A percentile compares a stretch with the other conserved stretches of the same genome.
phyloP scores from a whole-genome alignment of 1,284 basidiomycete genomes.

The Rhodotorula sp. region DNA sequence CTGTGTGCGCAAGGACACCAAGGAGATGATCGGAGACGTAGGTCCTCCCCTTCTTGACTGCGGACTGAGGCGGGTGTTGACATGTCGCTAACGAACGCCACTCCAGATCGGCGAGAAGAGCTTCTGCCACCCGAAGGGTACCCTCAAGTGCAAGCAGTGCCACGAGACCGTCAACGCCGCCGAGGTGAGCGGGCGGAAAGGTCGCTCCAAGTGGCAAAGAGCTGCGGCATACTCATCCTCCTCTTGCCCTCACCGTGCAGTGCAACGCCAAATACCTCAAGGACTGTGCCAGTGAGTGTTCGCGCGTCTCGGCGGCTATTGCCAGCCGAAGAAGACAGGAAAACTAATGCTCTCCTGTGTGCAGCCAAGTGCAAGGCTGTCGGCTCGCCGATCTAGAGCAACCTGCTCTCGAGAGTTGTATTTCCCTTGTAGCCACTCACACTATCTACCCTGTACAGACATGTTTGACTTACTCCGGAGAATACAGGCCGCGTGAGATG shows the following conservation, averaged over 20 bases:
- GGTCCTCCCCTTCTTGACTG: neutral
- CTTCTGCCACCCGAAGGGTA: constrained; percentile 22
- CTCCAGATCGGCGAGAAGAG: constrained; percentile 34
- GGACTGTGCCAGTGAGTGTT: constrained; percentile 13
- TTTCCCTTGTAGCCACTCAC: neutral
- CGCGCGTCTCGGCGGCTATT: neutral
- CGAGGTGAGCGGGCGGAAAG: constrained; percentile 4
- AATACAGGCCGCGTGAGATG: too few species aligned
- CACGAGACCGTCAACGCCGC: constrained; percentile 25
- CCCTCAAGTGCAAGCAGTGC: constrained; percentile 26
- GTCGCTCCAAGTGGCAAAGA: neutral
- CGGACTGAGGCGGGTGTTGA: too few species aligned
- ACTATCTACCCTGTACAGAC: neutral
- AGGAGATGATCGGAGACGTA: constrained; percentile 32
- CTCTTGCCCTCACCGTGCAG: neutral
- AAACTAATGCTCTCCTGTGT: neutral
- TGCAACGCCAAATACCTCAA: constrained; percentile 37
- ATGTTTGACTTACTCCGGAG: neutral
- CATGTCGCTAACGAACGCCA: too few species aligned
- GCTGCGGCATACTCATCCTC: too few species aligned
- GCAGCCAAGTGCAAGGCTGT: constrained; percentile 26
- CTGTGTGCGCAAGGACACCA: constrained; percentile 29
- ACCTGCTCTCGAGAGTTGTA: neutral
- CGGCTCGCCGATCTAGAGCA: constrained; percentile 28
- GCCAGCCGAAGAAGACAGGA: neutral